Percentiles rank a stretch among this genome's conserved stretches.
These are phyloP conservation scores for Metroxylon sagu DNA, from an alignment of 176 grass and related monocot genomes.

Conservation along the genomic window DNA sequence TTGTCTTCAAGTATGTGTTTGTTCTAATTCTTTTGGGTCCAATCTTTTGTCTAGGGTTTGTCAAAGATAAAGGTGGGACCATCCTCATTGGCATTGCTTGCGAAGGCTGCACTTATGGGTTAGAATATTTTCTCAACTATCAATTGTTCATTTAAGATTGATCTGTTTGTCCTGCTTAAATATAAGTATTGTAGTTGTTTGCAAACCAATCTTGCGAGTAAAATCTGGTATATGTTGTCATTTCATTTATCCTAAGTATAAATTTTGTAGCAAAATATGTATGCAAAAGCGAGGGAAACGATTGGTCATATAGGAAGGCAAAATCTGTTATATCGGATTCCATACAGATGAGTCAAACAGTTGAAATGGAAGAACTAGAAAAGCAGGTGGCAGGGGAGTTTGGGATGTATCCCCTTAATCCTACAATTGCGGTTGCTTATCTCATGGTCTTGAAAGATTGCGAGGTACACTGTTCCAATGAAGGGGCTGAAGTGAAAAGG, in stretches of 20 bases:
- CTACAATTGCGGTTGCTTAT: conserved; percentile 71
- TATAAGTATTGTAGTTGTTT: not conserved
- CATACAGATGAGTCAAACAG: conserved; percentile 64
- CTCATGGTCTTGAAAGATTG: conserved; percentile 69
- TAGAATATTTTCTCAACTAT: not conserved
- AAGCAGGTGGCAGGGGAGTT: conserved; percentile 42
- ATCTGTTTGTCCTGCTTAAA: too few relatives aligned
- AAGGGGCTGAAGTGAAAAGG: conserved; percentile 75
- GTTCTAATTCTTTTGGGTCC: conserved; percentile 17
- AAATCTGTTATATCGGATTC: conserved; percentile 55
- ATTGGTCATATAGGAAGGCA: conserved; percentile 56
- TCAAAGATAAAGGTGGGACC: conserved; percentile 70
- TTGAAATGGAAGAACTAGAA: conserved; percentile 65
- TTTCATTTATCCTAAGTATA: conserved; percentile 22
- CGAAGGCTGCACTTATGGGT: conserved; percentile 77
- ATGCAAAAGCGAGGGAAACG: conserved; percentile 51
- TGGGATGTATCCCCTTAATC: conserved; percentile 61
- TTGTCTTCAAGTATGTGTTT: not conserved
- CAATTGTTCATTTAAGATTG: too few relatives aligned
- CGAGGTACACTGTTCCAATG: conserved; percentile 63
- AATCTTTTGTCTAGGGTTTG: conserved; percentile 42
- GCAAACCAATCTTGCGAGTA: not conserved
- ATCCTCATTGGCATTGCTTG: conserved; percentile 66
- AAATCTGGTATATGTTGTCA: conserved; percentile 6
- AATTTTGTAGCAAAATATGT: conserved; percentile 72